Evolutionary conservation across 2,329 filamentous ascomycete species (phyloP).

Genomic region (Aspergillus pseudonomiae): DNA sequence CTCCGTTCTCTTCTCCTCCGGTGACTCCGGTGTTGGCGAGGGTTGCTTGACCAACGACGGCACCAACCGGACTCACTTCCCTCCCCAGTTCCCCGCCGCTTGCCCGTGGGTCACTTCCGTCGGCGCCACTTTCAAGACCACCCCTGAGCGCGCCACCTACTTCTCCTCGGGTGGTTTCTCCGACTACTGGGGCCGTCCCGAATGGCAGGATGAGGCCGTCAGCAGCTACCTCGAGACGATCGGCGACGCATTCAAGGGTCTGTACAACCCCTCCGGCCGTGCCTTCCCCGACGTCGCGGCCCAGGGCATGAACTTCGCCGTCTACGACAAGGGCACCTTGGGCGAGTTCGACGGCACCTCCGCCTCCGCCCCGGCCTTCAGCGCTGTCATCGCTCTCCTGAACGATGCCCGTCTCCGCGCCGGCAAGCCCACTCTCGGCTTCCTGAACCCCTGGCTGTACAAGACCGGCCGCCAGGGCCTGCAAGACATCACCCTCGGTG

Average conservation of each 20-base stretch:
- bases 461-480: constrained; percentile 43
- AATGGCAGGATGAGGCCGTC: constrained; percentile 41
- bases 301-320: constrained; percentile 37
- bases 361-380: constrained; percentile 61
- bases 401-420: constrained; percentile 62
- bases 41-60: constrained; percentile 39
- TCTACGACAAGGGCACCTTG: constrained; percentile 34
- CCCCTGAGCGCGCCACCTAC: constrained; percentile 43
- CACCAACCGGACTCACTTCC: constrained; percentile 43
- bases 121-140: constrained; percentile 43
- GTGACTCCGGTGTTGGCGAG: constrained; percentile 51
- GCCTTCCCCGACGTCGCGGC: constrained; percentile 47
- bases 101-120: constrained; percentile 46
- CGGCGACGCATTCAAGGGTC: constrained; percentile 28
- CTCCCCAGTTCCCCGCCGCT: constrained; percentile 45
- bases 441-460: constrained; percentile 65
- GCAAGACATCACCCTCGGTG: constrained; percentile 53
- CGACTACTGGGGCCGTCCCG: constrained; percentile 39
- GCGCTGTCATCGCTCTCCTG: constrained; percentile 61
- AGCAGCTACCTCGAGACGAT: constrained; percentile 33
- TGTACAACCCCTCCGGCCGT: constrained; percentile 40
- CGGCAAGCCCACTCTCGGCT: constrained; percentile 57
- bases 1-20: constrained; percentile 52
- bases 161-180: constrained; percentile 49
- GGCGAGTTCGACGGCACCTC: constrained; percentile 43